Evolutionary conservation across 2,329 filamentous ascomycete genomes (phyloP).

Genomic region (Onygenales sp.): DNA sequence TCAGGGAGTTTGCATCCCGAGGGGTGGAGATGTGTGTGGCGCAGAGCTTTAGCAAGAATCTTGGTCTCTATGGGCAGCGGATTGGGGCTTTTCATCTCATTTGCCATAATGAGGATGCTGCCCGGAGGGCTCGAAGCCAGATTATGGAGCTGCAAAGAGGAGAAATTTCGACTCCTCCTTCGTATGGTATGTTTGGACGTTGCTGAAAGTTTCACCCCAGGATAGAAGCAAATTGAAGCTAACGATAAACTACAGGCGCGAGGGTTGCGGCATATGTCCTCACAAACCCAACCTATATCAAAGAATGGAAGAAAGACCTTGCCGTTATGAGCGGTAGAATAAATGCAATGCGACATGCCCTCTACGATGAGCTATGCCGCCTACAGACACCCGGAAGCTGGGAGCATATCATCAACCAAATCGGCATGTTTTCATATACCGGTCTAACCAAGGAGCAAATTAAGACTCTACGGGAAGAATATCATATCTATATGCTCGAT

Average conservation of each 20-base stretch:
- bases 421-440: slow-evolving; percentile 24
- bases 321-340: slow-evolving; percentile 89
- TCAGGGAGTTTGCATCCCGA: slow-evolving; percentile 83
- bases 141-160: slow-evolving; percentile 82
- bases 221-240: not conserved
- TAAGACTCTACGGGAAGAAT: slow-evolving; percentile 11
- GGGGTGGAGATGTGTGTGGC: slow-evolving; percentile 60
- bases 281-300: slow-evolving; percentile 66
- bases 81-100: slow-evolving; percentile 78
- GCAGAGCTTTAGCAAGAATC: slow-evolving; percentile 53
- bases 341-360: slow-evolving; percentile 73
- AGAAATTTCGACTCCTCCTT: slow-evolving; percentile 85
- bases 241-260: slow-evolving; percentile 6
- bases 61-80: slow-evolving; percentile 88
- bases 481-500: slow-evolving; percentile 19
- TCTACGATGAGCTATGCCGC: slow-evolving; percentile 72
- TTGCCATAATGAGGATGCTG: slow-evolving; percentile 32
- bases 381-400: slow-evolving; percentile 83
- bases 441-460: slow-evolving; percentile 18
- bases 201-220: not conserved
- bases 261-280: slow-evolving; percentile 42
- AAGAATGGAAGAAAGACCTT: slow-evolving; percentile 84
- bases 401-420: slow-evolving; percentile 93
- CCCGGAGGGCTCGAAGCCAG: slow-evolving; percentile 62
- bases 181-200: slow-evolving; percentile 50